Conservation (phyloP, 164 flowering plant genomes). For the grape (Vitis vinifera) region ASM3070453v1 NC_081806.1:2977001-2977500, state of each 20-base stretch:
- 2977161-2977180: not conserved
- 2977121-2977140: not conserved
- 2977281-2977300: conserved; percentile 79
- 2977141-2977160: not conserved
- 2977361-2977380: not conserved
- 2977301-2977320: conserved; percentile 74
- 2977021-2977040: not conserved
- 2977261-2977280: not conserved
- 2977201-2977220: too few species aligned
- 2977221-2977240: too few species aligned
- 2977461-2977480: not conserved
- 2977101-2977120: not conserved
- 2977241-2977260: too few species aligned
- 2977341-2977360: conserved; percentile 61
- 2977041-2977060: not conserved
- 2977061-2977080: not conserved
- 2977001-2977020: not conserved
- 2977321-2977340: conserved; percentile 83
- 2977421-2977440: not conserved
- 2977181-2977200: not conserved
- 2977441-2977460: not conserved
- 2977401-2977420: too few species aligned
- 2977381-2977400: too few species aligned
- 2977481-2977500: not conserved
- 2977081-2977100: not conserved